These are phyloP conservation scores for Cyclocybe cylindracea DNA, from an alignment of 768 basidiomycete genomes.

Conservation along the genomic window DNA sequence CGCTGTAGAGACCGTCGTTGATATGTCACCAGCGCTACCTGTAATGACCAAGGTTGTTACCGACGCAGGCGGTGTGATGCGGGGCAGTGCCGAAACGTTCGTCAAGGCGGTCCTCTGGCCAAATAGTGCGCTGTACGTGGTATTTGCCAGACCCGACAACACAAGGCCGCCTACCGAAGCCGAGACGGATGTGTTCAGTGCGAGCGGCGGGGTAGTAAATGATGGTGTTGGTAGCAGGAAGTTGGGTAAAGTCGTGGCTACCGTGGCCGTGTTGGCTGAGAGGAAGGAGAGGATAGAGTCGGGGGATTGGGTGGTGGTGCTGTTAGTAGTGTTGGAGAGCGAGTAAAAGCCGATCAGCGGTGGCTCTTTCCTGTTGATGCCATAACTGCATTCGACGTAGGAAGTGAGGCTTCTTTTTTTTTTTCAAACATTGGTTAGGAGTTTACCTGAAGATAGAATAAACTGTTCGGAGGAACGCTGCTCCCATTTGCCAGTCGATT, in stretches of 20 bases:
- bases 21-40: slow-evolving; percentile 49
- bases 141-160: slow-evolving; percentile 63
- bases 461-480: slow-evolving; percentile 71
- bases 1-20: slow-evolving; percentile 55
- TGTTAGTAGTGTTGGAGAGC: slow-evolving; percentile 45
- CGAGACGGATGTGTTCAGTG: slow-evolving; percentile 67
- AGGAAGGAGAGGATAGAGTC: slow-evolving; percentile 50
- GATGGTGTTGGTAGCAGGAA: slow-evolving; percentile 66
- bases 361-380: slow-evolving; percentile 71
- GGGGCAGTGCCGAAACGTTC: slow-evolving; percentile 59
- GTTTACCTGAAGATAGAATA: slow-evolving; percentile 76
- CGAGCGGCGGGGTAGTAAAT: slow-evolving; percentile 62
- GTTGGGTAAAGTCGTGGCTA: slow-evolving; percentile 73
- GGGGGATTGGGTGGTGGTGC: slow-evolving; percentile 35
- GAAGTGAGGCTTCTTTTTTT: background rate
- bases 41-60: slow-evolving; percentile 60
- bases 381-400: slow-evolving; percentile 51
- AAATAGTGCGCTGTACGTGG: slow-evolving; percentile 67
- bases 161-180: slow-evolving; percentile 58
- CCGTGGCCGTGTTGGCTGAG: slow-evolving; percentile 62
- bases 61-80: slow-evolving; percentile 50
- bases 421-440: background rate
- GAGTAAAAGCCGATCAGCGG: slow-evolving; percentile 81
- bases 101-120: slow-evolving; percentile 31
- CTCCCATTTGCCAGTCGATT: slow-evolving; percentile 84